Base-by-base conservation (phyloP, 2,329 filamentous ascomycete genomes). In the Cordyceps cateniannulata region DNA sequence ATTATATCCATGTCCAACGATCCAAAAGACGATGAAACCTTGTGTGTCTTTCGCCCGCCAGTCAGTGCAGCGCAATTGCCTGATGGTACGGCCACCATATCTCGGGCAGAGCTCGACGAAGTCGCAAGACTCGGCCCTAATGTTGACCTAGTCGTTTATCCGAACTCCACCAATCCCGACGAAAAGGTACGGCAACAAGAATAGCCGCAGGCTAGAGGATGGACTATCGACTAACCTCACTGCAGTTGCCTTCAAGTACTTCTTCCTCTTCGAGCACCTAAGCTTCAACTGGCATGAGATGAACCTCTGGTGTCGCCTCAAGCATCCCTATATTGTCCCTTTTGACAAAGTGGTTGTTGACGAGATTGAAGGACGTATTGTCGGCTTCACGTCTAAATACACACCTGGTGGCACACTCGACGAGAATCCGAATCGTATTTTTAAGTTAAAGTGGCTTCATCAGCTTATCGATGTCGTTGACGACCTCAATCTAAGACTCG, bases 391-490 rank as follows among this genome's bases (percentile, higher is more conserved):
- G 3, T 70, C 22, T 12, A 1, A 7, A 9, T 75, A 70, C 49
- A 62, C 76, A 0, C 62, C 69, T 35, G 71, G 72, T 6, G 68
- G 71, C 5, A 73, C 61, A 22, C 55, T 76, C 2, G 64, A 69
- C 1, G 59, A 70, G 2, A 73, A 68, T 61, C 44, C n/a, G 2
- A 7, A 42, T 9, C 66, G 70, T 9, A 12, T 47, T 10, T 77
- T 77, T 56, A 70, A 68, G 63, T 64, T 77, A 0, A 47, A 69
- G 55, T 76, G 72, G 70, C 64, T 76, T 0, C 18, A 67, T 18
- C 75, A 78, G 60, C 70, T 78, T 0, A 70, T 69, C 0, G 8
- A 66, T 0, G 69, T 74, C 7, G 67, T 76, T 5, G 72, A 76
- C 56, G 67, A 72, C 40, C 64, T 78, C 22, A 77, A 78, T 47